Evolutionary conservation across 129 eudicot genomes (phyloP), one percentile per base, ranked within the genome.

Genomic region (Chrysanthemum makinoi): DNA sequence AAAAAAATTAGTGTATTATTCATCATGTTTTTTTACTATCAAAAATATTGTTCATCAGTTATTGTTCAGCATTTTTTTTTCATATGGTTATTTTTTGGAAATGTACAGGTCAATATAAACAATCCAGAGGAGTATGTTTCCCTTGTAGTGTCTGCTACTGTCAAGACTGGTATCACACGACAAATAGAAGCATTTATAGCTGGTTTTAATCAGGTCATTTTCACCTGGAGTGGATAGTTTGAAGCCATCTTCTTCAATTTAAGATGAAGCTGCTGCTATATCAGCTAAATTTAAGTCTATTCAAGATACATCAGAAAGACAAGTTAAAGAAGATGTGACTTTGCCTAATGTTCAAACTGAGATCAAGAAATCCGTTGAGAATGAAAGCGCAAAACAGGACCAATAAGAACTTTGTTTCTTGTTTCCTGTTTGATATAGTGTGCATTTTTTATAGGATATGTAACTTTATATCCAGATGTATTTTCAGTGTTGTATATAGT

Each of bases 141-240:
- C 24, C 24, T 22, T 22, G 24, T 22, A 22, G 24, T 22, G 24
- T 22, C 24, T 22, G 24, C 24, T 22, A 0, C 1, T 22, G 24
- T 22, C 24, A 22, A 22, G 24, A 22, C 24, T 1, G 24, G 24
- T 22, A 22, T 22, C 24, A 22, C 24, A 22, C 24, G 24, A 22
- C 24, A 22, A 22, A 22, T 22, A 22, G 24, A 22, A 22, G 24
- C 24, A 22, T 22, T 22, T 22, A 22, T 22, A 22, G 1, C 20
- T 22, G 24, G 24, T 22, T 22, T 22, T 22, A 22, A 22, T 22
- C 24, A 1, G 1, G 24, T 22, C 24, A 22, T 22, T 22, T 22
- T 22, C 24, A 19, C 91, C 89, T 33, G 72, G 82, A 65, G 77
- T 76, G 62, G 95, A 85, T 72, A 77, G 55, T 65, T 50, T 80